phyloP scores from a whole-genome alignment of 2,329 filamentous ascomycete genomes.

The Aspergillus ustus region DNA sequence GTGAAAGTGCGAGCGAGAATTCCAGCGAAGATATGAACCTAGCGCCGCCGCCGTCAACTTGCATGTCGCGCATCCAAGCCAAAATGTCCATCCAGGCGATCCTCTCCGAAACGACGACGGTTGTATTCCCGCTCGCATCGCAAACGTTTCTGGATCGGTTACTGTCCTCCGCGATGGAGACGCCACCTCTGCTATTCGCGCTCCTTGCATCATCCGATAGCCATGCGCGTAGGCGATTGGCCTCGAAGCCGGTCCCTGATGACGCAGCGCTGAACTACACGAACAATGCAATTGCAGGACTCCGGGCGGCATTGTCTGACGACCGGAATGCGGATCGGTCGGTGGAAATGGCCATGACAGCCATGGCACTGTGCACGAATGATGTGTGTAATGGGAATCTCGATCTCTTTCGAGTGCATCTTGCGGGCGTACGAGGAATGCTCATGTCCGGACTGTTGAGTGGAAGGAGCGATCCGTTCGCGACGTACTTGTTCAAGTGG shows the following conservation, averaged over 20 bases:
- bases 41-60: background rate
- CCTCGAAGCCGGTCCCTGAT: background rate
- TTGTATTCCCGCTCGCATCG: constrained; percentile 34
- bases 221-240: background rate
- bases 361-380: constrained; percentile 38
- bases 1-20: background rate
- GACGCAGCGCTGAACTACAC: background rate
- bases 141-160: constrained; percentile 18
- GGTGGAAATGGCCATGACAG: constrained; percentile 21
- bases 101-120: constrained; percentile 30
- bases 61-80: constrained; percentile 8
- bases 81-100: constrained; percentile 34
- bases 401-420: constrained; percentile 32
- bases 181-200: background rate
- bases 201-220: background rate
- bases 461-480: constrained; percentile 28
- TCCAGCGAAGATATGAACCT: too few relatives aligned
- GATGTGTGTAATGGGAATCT: constrained; percentile 41
- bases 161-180: background rate
- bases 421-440: constrained; percentile 20
- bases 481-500: constrained; percentile 35
- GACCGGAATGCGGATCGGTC: background rate
- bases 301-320: background rate
- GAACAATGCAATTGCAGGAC: background rate
- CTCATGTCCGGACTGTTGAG: background rate